phyloP scores from a whole-genome alignment of 768 basidiomycete species.

The Exsudoporus frostii region DNA sequence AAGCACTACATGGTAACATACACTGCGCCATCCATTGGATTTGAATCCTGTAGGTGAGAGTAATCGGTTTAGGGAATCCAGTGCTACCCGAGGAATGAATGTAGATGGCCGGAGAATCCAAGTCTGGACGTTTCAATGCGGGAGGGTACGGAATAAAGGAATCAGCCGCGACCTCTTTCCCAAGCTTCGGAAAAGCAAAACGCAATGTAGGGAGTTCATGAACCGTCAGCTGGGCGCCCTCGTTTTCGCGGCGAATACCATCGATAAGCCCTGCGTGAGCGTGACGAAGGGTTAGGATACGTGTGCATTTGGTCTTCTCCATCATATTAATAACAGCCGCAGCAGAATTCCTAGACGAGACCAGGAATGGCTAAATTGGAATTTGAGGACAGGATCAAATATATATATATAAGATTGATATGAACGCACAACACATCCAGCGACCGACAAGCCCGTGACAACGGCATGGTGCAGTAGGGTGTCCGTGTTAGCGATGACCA shows the following conservation, averaged over 20 bases:
- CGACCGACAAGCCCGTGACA: constrained; percentile 35
- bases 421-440: constrained; percentile 36
- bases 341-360: constrained; percentile 41
- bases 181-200: constrained; percentile 41
- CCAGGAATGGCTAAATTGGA: constrained; percentile 31
- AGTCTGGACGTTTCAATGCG: constrained; percentile 10
- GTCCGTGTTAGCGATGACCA: constrained; percentile 30
- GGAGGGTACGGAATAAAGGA: constrained; percentile 18
- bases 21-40: constrained; percentile 35
- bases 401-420: constrained; percentile 26
- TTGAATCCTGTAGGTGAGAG: constrained; percentile 33
- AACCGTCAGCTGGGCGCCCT: constrained; percentile 2
- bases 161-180: constrained; percentile 25
- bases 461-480: constrained; percentile 34
- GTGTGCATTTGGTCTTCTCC: constrained; percentile 18
- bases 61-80: constrained; percentile 47
- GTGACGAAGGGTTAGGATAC: constrained; percentile 17
- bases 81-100: constrained; percentile 51
- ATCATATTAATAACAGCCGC: constrained; percentile 34
- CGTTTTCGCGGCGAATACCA: background rate
- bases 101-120: constrained; percentile 40
- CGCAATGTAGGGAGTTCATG: constrained; percentile 19
- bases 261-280: constrained; percentile 18
- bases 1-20: constrained; percentile 17
- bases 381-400: constrained; percentile 19